Percentiles rank a stretch among this genome's conserved stretches.
phyloP scores from a whole-genome alignment of 2,329 filamentous ascomycete species.

The Nemania sp. region DNA sequence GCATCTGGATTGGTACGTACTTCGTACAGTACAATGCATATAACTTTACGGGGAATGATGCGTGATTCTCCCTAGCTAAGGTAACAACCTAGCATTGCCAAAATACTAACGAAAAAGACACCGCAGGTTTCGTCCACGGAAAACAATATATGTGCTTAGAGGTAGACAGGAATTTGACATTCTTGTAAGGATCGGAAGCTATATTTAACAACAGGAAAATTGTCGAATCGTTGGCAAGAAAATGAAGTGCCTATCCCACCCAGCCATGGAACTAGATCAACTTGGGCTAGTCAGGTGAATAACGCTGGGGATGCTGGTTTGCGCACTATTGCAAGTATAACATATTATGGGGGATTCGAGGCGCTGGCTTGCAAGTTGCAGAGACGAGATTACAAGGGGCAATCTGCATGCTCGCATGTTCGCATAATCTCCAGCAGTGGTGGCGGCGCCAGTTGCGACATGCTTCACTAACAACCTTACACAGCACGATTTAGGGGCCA shows the following conservation, averaged over 20 bases:
- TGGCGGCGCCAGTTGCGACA: no score
- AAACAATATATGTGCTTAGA: not conserved
- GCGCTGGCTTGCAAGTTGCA: conserved; percentile 12
- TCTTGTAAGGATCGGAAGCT: conserved; percentile 3
- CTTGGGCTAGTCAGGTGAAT: conserved; percentile 14
- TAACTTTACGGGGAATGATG: not conserved
- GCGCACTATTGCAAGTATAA: not conserved
- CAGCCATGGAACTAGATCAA: conserved; percentile 5
- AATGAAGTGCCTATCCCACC: conserved; percentile 6
- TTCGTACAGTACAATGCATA: not conserved
- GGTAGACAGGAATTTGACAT: no score
- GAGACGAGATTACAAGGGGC: conserved; percentile 8
- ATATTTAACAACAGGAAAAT: conserved; percentile 20
- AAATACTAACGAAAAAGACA: not conserved
- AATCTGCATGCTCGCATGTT: conserved; percentile 4
- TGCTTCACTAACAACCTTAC: no score
- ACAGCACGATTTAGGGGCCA: no score
- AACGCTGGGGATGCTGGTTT: conserved; percentile 14
- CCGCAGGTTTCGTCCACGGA: not conserved
- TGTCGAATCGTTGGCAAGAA: conserved; percentile 2
- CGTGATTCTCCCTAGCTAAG: not conserved
- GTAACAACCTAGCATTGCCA: not conserved
- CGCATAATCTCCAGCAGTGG: no score
- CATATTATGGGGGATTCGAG: conserved; percentile 1
- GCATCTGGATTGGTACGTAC: not conserved